phyloP scores from a whole-genome alignment of 129 eudicot genomes.

The Erigeron canadensis region DNA sequence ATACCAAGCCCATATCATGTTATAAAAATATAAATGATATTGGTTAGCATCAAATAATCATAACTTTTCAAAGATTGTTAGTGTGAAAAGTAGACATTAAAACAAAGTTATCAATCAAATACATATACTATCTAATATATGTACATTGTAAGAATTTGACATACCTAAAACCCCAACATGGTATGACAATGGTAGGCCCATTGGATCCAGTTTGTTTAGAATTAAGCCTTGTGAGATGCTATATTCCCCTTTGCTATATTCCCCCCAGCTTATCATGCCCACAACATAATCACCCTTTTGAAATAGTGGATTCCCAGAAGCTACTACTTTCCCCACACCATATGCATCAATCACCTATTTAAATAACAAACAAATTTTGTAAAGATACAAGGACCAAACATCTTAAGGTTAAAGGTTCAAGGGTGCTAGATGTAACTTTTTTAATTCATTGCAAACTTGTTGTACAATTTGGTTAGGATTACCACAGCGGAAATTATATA shows the following conservation, averaged over 20 bases:
- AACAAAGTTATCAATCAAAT: not conserved
- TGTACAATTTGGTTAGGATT: no score
- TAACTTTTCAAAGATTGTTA: not conserved
- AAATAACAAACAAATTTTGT: not conserved
- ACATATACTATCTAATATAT: not conserved
- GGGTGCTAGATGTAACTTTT: no score
- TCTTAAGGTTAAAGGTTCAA: no score
- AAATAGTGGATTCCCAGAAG: slow-evolving; percentile 57
- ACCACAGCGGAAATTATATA: no score
- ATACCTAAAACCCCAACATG: slow-evolving; percentile 71
- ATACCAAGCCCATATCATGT: not conserved
- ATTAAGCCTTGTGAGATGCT: slow-evolving; percentile 41
- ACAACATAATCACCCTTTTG: slow-evolving; percentile 64
- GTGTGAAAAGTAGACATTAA: no score
- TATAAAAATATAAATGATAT: not conserved
- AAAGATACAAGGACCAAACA: no score
- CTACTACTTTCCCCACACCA: slow-evolving; percentile 79
- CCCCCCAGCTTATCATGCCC: slow-evolving; percentile 78
- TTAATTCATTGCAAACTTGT: no score
- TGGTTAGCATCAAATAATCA: no score
- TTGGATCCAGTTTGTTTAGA: slow-evolving; percentile 56
- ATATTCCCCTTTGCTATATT: slow-evolving; percentile 75
- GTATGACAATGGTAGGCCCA: slow-evolving; percentile 65
- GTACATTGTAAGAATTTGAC: not conserved
- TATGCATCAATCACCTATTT: slow-evolving; percentile 56